Evolutionary conservation across 2,329 filamentous ascomycete species (phyloP).

Genomic region (Aspergillus proliferans): DNA sequence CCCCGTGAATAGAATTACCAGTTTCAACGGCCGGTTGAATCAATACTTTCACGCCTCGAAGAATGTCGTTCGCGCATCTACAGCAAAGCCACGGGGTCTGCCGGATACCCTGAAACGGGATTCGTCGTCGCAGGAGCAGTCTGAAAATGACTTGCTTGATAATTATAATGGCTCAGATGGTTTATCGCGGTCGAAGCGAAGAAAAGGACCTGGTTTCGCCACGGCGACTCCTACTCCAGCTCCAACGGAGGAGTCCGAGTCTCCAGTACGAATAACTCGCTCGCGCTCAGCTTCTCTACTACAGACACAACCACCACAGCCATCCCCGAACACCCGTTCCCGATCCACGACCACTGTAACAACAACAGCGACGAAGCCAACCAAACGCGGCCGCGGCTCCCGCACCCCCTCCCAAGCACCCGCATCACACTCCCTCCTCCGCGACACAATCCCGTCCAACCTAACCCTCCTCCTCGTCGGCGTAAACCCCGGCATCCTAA

Average conservation of each 20-base stretch:
- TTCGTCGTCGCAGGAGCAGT: not conserved
- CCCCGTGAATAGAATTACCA: slow-evolving; percentile 28
- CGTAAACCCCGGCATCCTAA: slow-evolving; percentile 46
- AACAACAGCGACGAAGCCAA: slow-evolving; percentile 4
- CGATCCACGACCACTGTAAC: slow-evolving; percentile 5
- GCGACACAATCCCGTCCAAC: slow-evolving; percentile 40
- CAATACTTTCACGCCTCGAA: slow-evolving; percentile 24
- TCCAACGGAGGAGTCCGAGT: not conserved
- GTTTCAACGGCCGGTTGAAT: slow-evolving; percentile 31
- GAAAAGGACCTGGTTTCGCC: not conserved
- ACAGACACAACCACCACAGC: not conserved
- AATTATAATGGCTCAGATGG: not conserved
- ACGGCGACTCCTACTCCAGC: not conserved
- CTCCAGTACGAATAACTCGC: slow-evolving; percentile 9
- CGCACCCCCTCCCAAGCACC: slow-evolving; percentile 10
- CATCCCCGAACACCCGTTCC: not conserved
- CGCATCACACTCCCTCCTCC: slow-evolving; percentile 30
- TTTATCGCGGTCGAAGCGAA: slow-evolving; percentile 1
- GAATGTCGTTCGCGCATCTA: slow-evolving; percentile 2
- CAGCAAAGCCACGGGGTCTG: not conserved
- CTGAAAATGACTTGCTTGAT: not conserved
- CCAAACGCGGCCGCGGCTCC: slow-evolving; percentile 8
- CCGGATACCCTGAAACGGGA: not conserved
- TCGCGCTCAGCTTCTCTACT: slow-evolving; percentile 7
- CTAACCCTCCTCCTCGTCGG: slow-evolving; percentile 44